These are phyloP conservation scores for Diddensiella transvaalensis DNA, from an alignment of 805 yeast species.

Conservation along the genomic window DNA sequence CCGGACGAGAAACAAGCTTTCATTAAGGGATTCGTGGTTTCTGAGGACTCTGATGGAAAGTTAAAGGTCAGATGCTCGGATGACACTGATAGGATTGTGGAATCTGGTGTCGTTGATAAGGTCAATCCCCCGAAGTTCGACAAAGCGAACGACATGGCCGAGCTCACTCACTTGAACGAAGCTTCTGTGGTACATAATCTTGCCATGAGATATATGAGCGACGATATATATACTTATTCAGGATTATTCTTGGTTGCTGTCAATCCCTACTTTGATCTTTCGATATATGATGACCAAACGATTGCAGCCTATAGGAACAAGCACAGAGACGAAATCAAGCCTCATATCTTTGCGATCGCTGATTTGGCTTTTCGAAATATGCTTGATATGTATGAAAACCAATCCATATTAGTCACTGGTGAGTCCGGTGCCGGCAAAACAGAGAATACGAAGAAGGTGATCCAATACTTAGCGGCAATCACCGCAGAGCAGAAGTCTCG, in stretches of 20 bases:
- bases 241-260: conserved; percentile 94
- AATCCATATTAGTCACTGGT: conserved; percentile 94
- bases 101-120: conserved; percentile 48
- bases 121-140: conserved; percentile 91
- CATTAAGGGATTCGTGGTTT: conserved; percentile 56
- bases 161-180: conserved; percentile 87
- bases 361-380: conserved; percentile 81
- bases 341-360: conserved; percentile 89
- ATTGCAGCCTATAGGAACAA: conserved; percentile 53
- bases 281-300: conserved; percentile 62
- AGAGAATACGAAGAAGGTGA: conserved; percentile 91
- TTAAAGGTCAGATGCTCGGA: conserved; percentile 42
- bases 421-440: conserved; percentile 99
- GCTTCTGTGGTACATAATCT: conserved; percentile 91
- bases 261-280: conserved; percentile 78
- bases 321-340: conserved; percentile 49
- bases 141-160: conserved; percentile 92
- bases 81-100: conserved; percentile 41
- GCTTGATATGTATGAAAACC: conserved; percentile 66
- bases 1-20: conserved; percentile 57
- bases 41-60: conserved; percentile 36
- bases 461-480: conserved; percentile 83
- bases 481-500: conserved; percentile 39
- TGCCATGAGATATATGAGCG: conserved; percentile 69
- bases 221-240: conserved; percentile 85